Evolutionary conservation across 192 early-diverging fungal genomes (phyloP), one percentile per base, ranked within the genome.

Genomic region (Spizellomyces sp.): DNA sequence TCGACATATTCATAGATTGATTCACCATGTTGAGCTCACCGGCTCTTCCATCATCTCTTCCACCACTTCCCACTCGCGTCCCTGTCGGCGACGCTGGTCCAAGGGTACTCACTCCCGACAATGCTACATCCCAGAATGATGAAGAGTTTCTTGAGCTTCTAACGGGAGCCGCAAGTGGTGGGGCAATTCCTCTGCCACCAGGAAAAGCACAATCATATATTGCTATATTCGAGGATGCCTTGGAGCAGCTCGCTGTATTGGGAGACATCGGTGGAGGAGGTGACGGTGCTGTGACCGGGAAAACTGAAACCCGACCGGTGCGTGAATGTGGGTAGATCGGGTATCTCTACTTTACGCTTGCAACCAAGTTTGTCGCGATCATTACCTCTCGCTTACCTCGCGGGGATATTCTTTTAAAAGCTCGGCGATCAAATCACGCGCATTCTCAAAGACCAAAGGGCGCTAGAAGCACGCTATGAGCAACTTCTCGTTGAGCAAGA

Each of bases 161-260:
- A 36, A 36, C 27, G 27, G 27, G 27, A 36, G 27, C 27, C 27
- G 27, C 27, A 36, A 36, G 27, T 36, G 27, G 27, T 3, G 27
- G 27, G 27, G 27, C 27, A 36, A 36, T 36, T 36, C 27, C 27
- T 36, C 27, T 72, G 14, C 70, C 70, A 45, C 62, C 70, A 14
- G 70, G 70, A n/a, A 82, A 80, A 71, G 74, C 80, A 10, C 82
- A 85, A 47, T 65, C 73, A 4, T 84, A 83, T 71, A 81, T 83
- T 45, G 77, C 82, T 19, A 80, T 85, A 42, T 81, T 87, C 62
- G 83, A 88, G 43, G 86, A 88, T 71, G 82, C 86, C 43, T 45
- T 84, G 8, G 83, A 88, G 45, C 86, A 88, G 63, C 74, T 88
- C 1, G 78, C 73, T 5, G 83, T 88, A 4, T 69, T 86, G 54